These are phyloP conservation scores for Candida andamanensis DNA, from an alignment of 805 yeast species.

Conservation along the genomic window DNA sequence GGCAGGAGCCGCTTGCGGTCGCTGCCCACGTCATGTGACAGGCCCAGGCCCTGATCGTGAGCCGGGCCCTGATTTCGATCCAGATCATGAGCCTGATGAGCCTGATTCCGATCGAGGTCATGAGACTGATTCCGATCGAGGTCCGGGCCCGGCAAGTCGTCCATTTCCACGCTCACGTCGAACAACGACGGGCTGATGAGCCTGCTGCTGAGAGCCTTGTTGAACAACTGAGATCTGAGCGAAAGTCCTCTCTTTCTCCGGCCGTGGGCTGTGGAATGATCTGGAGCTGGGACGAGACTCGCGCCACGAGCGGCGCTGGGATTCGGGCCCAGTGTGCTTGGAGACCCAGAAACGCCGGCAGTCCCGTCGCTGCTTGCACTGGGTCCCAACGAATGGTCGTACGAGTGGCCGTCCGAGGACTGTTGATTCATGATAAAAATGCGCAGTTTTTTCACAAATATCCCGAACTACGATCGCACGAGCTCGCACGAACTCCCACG, in stretches of 20 bases:
- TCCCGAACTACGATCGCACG: too few species aligned
- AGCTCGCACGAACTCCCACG: too few species aligned
- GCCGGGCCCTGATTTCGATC: slow-evolving; percentile 17
- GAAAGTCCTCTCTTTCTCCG: slow-evolving; percentile 61
- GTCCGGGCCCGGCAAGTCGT: background rate
- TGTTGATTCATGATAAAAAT: too few species aligned
- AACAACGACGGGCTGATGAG: slow-evolving; percentile 6
- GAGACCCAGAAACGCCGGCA: too few species aligned
- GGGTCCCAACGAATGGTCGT: too few species aligned
- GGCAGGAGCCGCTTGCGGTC: too few species aligned
- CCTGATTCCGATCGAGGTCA: slow-evolving; percentile 3
- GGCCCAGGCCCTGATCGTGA: too few species aligned
- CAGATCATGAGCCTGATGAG: slow-evolving; percentile 14
- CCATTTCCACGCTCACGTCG: background rate
- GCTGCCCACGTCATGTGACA: slow-evolving; percentile 8
- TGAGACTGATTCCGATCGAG: slow-evolving; percentile 10
- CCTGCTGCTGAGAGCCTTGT: slow-evolving; percentile 26
- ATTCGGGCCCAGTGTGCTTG: too few species aligned
- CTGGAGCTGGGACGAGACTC: background rate
- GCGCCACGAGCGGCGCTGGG: slow-evolving; percentile 1
- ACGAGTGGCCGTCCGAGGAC: too few species aligned
- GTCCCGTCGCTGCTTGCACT: too few species aligned
- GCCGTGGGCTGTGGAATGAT: slow-evolving; percentile 9
- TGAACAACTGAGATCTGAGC: slow-evolving; percentile 60
- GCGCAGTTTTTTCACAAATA: too few species aligned